phyloP scores from a whole-genome alignment of 2,329 filamentous ascomycete species.

The Pseudogymnoascus sp. region DNA sequence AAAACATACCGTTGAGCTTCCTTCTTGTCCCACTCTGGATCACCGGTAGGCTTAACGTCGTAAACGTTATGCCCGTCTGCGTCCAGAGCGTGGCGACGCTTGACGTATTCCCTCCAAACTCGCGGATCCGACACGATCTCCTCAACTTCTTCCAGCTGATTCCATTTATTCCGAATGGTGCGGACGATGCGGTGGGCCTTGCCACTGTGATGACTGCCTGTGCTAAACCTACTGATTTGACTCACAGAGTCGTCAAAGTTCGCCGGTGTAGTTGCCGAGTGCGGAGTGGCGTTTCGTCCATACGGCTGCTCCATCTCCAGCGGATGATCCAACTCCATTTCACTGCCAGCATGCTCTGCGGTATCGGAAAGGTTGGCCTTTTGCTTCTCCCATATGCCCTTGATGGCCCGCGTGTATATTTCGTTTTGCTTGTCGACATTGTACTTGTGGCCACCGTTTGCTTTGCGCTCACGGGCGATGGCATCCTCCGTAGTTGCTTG shows the following conservation, averaged over 20 bases:
- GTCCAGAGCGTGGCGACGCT: constrained; percentile 46
- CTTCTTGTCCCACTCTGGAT: constrained; percentile 56
- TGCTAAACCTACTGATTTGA: constrained; percentile 65
- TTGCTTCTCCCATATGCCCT: constrained; percentile 86
- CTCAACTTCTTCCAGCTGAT: constrained; percentile 51
- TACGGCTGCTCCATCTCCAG: constrained; percentile 49
- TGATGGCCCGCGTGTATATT: constrained; percentile 85
- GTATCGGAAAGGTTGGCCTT: constrained; percentile 66
- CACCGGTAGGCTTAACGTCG: constrained; percentile 54
- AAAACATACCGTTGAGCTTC: constrained; percentile 45
- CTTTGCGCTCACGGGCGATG: constrained; percentile 62
- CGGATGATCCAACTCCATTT: constrained; percentile 29
- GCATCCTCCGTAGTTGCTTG: constrained; percentile 67
- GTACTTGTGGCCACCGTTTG: constrained; percentile 90
- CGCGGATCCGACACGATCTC: constrained; percentile 67
- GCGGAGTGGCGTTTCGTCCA: constrained; percentile 47
- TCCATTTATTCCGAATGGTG: constrained; percentile 51
- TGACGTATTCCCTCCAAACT: constrained; percentile 83
- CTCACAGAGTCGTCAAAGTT: constrained; percentile 68
- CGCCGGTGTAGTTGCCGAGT: constrained; percentile 56
- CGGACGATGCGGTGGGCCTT: constrained; percentile 70
- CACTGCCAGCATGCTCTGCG: constrained; percentile 57
- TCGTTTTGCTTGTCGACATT: constrained; percentile 92
- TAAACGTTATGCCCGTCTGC: constrained; percentile 39
- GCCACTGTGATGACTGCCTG: constrained; percentile 56